A percentile compares a stretch with the other conserved stretches of the same genome.
These are phyloP conservation scores for Zymoseptoria ardabiliae DNA, from an alignment of 2,329 filamentous ascomycete species.

Conservation along the genomic window DNA sequence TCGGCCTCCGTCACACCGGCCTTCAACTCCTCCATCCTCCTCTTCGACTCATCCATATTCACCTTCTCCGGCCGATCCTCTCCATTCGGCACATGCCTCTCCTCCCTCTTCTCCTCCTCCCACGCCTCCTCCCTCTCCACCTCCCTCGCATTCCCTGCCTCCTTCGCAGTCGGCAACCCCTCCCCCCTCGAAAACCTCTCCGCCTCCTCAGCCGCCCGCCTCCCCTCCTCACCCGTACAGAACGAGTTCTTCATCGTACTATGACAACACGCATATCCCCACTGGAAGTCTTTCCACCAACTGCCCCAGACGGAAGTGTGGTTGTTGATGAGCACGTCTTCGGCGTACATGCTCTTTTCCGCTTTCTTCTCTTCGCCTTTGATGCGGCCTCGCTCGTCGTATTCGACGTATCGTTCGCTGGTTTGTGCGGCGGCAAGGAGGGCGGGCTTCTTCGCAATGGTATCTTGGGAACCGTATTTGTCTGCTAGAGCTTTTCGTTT, in stretches of 20 bases:
- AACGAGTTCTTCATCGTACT: slow-evolving; percentile 94
- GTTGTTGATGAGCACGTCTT: slow-evolving; percentile 83
- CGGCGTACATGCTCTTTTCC: slow-evolving; percentile 83
- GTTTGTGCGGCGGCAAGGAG: slow-evolving; percentile 65
- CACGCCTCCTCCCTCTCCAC: slow-evolving; percentile 36
- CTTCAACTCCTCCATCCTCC: slow-evolving; percentile 71
- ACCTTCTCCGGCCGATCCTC: slow-evolving; percentile 36
- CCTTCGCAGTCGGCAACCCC: slow-evolving; percentile 31
- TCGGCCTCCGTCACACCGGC: slow-evolving; percentile 73
- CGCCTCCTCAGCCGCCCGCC: slow-evolving; percentile 68
- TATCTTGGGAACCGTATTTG: slow-evolving; percentile 70
- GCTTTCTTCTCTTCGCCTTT: slow-evolving; percentile 74
- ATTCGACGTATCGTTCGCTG: slow-evolving; percentile 84
- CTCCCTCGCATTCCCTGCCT: slow-evolving; percentile 22
- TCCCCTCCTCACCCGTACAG: slow-evolving; percentile 88
- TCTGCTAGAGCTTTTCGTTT: slow-evolving; percentile 65
- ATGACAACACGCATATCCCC: slow-evolving; percentile 95
- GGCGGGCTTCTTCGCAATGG: slow-evolving; percentile 50
- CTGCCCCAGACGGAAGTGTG: slow-evolving; percentile 91
- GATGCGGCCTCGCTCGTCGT: slow-evolving; percentile 81
- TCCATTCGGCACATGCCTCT: slow-evolving; percentile 39
- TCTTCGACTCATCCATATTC: slow-evolving; percentile 50
- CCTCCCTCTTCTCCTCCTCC: slow-evolving; percentile 35
- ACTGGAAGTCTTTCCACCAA: slow-evolving; percentile 93
- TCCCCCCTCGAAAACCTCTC: slow-evolving; percentile 51